Evolutionary conservation across 176 grass and related monocot species (phyloP).

Genomic region (Phragmites australis): DNA sequence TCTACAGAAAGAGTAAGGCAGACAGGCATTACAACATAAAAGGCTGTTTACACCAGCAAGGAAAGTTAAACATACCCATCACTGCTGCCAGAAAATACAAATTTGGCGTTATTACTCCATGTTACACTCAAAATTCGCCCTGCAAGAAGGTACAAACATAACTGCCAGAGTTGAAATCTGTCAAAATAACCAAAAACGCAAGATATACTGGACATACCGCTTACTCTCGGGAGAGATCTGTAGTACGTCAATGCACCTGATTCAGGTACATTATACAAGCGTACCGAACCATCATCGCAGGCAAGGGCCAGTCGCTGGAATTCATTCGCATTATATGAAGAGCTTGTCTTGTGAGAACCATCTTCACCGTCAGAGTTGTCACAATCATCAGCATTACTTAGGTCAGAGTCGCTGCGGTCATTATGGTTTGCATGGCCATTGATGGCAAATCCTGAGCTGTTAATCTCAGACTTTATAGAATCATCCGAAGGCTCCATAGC

Average conservation of each 20-base stretch:
- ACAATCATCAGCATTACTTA: slow-evolving; percentile 69
- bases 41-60: slow-evolving; percentile 20
- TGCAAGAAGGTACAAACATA: slow-evolving; percentile 34
- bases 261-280: slow-evolving; percentile 75
- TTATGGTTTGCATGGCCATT: slow-evolving; percentile 56
- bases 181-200: slow-evolving; percentile 15
- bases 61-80: slow-evolving; percentile 74
- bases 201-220: slow-evolving; percentile 57
- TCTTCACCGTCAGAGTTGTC: slow-evolving; percentile 58
- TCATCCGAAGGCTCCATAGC: slow-evolving; percentile 70
- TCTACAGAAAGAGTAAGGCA: neutral
- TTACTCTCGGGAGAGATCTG: slow-evolving; percentile 84
- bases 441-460: slow-evolving; percentile 8
- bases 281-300: slow-evolving; percentile 84
- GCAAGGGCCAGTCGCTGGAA: slow-evolving; percentile 72
- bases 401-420: slow-evolving; percentile 54
- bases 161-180: slow-evolving; percentile 27
- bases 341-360: slow-evolving; percentile 38
- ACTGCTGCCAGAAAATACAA: slow-evolving; percentile 83
- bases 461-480: slow-evolving; percentile 32
- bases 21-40: neutral
- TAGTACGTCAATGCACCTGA: slow-evolving; percentile 70
- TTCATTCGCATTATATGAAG: slow-evolving; percentile 30
- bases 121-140: slow-evolving; percentile 83
- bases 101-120: slow-evolving; percentile 78